Conservation (phyloP, 345 rosid species). For the Salix exigua region DNA sequence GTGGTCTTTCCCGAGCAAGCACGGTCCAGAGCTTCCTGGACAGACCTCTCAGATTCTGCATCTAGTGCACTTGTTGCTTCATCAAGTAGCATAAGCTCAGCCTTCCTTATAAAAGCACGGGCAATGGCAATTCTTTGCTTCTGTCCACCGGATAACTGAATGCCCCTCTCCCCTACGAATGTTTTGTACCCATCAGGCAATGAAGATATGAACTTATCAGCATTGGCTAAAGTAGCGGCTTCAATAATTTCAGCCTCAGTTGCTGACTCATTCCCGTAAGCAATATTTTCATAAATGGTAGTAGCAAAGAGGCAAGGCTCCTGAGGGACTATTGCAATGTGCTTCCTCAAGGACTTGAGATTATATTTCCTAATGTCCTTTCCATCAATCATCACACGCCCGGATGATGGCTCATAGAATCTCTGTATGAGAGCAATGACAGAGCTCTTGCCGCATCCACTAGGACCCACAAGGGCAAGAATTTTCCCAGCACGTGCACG, state of each 20-base stretch:
- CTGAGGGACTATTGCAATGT: conserved; percentile 90
- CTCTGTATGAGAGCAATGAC: conserved; percentile 75
- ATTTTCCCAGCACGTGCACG: conserved; percentile 90
- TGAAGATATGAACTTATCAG: conserved; percentile 77
- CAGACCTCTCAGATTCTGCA: conserved; percentile 87
- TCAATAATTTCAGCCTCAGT: conserved; percentile 85
- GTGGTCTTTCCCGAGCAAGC: conserved; percentile 92
- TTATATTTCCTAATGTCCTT: conserved; percentile 93
- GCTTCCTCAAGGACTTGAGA: conserved; percentile 80
- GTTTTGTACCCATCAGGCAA: conserved; percentile 85
- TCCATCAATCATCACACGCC: conserved; percentile 81
- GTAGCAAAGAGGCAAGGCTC: conserved; percentile 89
- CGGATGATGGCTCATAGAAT: conserved; percentile 89
- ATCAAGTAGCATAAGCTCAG: conserved; percentile 85
- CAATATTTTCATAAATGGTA: conserved; percentile 83
- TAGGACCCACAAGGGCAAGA: conserved; percentile 95
- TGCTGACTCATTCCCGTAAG: conserved; percentile 80
- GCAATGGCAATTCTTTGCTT: conserved; percentile 89
- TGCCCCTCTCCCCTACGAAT: conserved; percentile 83
- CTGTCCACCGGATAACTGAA: conserved; percentile 94
- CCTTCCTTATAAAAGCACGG: conserved; percentile 75
- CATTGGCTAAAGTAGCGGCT: conserved; percentile 91
- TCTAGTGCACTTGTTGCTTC: conserved; percentile 98
- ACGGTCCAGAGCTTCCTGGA: conserved; percentile 89
- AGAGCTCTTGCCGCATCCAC: conserved; percentile 98